Base-by-base conservation (phyloP, 1,284 basidiomycete species). In the Schizophyllum amplum region DNA sequence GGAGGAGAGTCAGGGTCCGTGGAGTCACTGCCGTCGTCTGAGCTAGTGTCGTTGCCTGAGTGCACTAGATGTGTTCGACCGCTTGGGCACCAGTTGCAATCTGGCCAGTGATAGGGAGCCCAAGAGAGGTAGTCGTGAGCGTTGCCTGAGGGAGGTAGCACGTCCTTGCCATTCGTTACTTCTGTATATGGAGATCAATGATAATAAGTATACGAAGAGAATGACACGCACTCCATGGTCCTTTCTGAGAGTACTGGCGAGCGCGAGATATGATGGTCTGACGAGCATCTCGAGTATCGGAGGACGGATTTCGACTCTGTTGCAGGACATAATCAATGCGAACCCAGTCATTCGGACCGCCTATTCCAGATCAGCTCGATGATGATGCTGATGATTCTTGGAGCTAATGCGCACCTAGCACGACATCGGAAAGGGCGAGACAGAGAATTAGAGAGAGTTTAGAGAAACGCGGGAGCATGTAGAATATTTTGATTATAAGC, bases 41-140 rank as follows among this genome's bases (percentile, higher is more conserved):
- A 52, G 27, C 42, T 42, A 47, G 55, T 48, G 27, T 46, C 33
- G 7, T 61, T 55, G 13, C 59, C 57, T 33, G 60, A 49, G 55
- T 62, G 63, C 20, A 57, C 59, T 15, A 64, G 52, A 58, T 65
- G 56, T 54, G 60, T 66, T 62, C 66, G 63, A 62, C 68, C 52
- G 53, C 63, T 58, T 65, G 67, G 53, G 65, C 78, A 71, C 78
- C 79, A 72, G 63, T 78, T 74, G 65, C 81, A 83, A 58, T 81
- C 64, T 0, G 79, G 79, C 79, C 79, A 82, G 63, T 77, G 46
- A 66, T 82, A 83, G 7, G 79, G 80, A 25, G 78, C 79, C 75
- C 76, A 81, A 57, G 79, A 81, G 61, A 81, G 65, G 64, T 81
- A 83, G 64, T 81, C 79, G 56, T 73, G 74, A 15, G 68, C 63